Evolutionary conservation across 169 alveolate species (phyloP).

Genomic region (Cyclospora cayetanensis): DNA sequence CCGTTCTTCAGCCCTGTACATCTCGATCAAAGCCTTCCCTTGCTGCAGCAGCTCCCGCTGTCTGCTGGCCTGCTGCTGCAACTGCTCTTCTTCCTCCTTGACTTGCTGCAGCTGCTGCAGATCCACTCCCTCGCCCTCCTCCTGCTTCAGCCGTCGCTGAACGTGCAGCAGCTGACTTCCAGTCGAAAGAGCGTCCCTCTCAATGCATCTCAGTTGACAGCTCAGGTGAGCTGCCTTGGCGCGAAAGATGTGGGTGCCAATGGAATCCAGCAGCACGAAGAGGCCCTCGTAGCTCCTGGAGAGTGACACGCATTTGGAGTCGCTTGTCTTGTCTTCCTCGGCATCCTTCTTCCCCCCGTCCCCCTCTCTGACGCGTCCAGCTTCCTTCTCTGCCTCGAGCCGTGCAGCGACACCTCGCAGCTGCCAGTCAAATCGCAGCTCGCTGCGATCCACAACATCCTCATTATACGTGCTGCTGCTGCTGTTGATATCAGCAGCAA

Average conservation of each 20-base stretch:
- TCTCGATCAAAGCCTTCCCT: neutral
- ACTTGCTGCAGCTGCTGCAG: conserved; percentile 13
- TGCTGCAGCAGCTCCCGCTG: conserved; percentile 54
- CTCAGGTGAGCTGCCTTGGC: conserved; percentile 21
- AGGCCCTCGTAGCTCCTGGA: neutral
- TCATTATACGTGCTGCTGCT: conserved; percentile 14
- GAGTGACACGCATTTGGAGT: neutral
- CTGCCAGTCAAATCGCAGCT: conserved; percentile 53
- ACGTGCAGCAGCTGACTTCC: neutral
- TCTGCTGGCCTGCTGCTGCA: conserved; percentile 42
- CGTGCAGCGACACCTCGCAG: conserved; percentile 39
- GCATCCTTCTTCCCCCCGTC: neutral
- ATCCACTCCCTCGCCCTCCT: neutral
- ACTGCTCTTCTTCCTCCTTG: neutral
- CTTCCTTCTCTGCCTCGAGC: conserved; percentile 6
- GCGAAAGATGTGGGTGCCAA: neutral
- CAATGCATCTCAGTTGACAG: neutral
- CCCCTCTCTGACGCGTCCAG: too few relatives aligned
- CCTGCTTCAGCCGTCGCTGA: conserved; percentile 4
- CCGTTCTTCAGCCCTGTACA: conserved; percentile 12
- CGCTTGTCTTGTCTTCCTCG: neutral
- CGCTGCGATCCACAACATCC: conserved; percentile 28
- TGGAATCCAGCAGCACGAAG: neutral
- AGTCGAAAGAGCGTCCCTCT: neutral
- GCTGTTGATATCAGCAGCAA: conserved; percentile 24